Evolutionary conservation across 257 asterid species (phyloP).

Genomic region (Solanum pennellii): DNA sequence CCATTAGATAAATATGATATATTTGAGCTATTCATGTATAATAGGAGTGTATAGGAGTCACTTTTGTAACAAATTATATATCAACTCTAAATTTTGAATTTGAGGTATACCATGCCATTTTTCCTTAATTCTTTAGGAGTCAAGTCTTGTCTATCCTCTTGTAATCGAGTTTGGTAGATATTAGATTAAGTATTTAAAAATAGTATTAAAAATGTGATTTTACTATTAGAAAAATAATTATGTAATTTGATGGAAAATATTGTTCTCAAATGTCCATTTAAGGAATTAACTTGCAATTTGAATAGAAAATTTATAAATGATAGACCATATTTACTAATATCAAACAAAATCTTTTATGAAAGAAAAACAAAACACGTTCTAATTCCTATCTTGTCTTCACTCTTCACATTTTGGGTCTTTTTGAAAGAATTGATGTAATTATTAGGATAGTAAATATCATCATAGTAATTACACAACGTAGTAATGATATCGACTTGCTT

Average conservation of each 20-base stretch:
- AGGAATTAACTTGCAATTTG: not conserved
- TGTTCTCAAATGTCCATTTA: not conserved
- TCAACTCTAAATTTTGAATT: too few species aligned
- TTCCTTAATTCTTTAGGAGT: not conserved
- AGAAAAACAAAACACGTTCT: not conserved
- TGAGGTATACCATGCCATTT: not conserved
- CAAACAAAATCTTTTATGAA: not conserved
- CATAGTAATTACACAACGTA: too few species aligned
- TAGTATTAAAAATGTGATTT: not conserved
- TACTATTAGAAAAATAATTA: not conserved
- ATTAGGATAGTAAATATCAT: too few species aligned
- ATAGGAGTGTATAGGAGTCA: not conserved
- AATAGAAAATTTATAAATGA: not conserved
- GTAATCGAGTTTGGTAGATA: not conserved
- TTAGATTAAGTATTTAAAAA: not conserved
- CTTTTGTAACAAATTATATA: too few species aligned
- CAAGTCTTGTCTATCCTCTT: not conserved
- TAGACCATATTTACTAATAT: not conserved
- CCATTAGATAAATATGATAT: not conserved
- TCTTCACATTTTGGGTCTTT: too few species aligned
- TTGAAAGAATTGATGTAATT: too few species aligned
- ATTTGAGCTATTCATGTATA: not conserved
- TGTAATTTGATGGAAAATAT: not conserved
- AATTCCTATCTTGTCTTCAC: not conserved
- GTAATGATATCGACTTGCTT: too few species aligned